A percentile compares a stretch with the other conserved stretches of the same genome.
These are phyloP conservation scores for Elsinoe batatas DNA, from an alignment of 2,329 filamentous ascomycete genomes.

Conservation along the genomic window DNA sequence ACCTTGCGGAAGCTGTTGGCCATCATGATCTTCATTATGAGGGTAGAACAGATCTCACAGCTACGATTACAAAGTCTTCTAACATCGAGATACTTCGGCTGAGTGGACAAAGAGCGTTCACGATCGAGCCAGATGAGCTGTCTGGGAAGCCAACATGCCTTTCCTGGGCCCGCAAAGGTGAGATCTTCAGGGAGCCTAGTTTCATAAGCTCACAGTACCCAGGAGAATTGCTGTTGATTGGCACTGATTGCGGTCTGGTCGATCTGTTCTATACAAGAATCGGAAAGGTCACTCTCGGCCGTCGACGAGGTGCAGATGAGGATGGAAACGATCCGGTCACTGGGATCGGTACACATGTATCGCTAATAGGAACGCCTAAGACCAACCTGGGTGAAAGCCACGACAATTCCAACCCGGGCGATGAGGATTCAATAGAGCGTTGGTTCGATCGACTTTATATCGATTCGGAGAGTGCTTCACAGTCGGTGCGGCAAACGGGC, in stretches of 20 bases:
- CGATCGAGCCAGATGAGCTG: slow-evolving; percentile 26
- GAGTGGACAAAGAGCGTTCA: slow-evolving; percentile 61
- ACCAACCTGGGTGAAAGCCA: too few relatives aligned
- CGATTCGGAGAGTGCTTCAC: neutral
- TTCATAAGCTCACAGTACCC: neutral
- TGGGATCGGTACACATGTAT: neutral
- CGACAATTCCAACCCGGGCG: slow-evolving; percentile 15
- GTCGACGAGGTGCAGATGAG: neutral
- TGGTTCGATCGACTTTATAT: slow-evolving; percentile 20
- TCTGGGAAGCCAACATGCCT: slow-evolving; percentile 6
- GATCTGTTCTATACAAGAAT: neutral
- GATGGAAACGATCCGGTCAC: neutral
- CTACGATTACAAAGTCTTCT: slow-evolving; percentile 57
- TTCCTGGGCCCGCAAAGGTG: slow-evolving; percentile 1
- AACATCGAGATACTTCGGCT: slow-evolving; percentile 68
- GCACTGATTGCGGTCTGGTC: slow-evolving; percentile 8
- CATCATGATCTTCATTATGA: slow-evolving; percentile 60
- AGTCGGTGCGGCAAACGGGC: neutral
- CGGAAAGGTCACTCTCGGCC: neutral
- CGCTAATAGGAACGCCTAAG: neutral
- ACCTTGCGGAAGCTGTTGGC: slow-evolving; percentile 46
- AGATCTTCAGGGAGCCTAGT: neutral
- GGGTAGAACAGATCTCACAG: slow-evolving; percentile 75
- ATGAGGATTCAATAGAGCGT: slow-evolving; percentile 17
- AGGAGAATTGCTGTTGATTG: slow-evolving; percentile 9